A percentile compares a stretch with the other conserved stretches of the same genome.
These are phyloP conservation scores for Yarrowia bubula DNA, from an alignment of 805 yeast species.

Conservation along the genomic window DNA sequence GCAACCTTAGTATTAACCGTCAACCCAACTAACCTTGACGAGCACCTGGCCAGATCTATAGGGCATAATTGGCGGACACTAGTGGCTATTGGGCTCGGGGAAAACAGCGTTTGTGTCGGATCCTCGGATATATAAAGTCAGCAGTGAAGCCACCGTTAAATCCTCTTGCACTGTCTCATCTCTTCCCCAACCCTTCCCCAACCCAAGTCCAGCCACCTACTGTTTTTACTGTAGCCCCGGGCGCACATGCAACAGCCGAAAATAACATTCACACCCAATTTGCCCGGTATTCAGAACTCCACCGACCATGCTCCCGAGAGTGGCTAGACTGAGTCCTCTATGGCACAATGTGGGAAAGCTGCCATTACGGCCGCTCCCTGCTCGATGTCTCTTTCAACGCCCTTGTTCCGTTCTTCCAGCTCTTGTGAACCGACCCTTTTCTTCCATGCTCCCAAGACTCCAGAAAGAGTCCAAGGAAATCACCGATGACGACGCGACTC, in stretches of 20 bases:
- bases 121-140: no score
- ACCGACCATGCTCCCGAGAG: constrained; percentile 22
- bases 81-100: background rate
- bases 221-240: background rate
- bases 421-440: background rate
- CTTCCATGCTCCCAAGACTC: background rate
- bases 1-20: background rate
- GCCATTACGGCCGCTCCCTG: constrained; percentile 16
- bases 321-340: constrained; percentile 25
- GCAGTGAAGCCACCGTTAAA: background rate
- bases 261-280: constrained; percentile 4
- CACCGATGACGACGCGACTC: constrained; percentile 22
- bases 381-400: background rate
- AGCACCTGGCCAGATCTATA: background rate
- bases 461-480: constrained; percentile 6
- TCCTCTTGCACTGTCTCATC: background rate
- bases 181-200: background rate
- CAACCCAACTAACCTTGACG: background rate
- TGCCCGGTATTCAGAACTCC: background rate
- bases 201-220: background rate
- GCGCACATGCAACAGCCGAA: constrained; percentile 3
- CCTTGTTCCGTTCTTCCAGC: background rate
- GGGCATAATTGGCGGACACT: background rate
- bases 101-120: no score
- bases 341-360: background rate